Evolutionary conservation across 2,329 filamentous ascomycete species (phyloP), one percentile per base, ranked within the genome.

Genomic region (Penicillium sp.): DNA sequence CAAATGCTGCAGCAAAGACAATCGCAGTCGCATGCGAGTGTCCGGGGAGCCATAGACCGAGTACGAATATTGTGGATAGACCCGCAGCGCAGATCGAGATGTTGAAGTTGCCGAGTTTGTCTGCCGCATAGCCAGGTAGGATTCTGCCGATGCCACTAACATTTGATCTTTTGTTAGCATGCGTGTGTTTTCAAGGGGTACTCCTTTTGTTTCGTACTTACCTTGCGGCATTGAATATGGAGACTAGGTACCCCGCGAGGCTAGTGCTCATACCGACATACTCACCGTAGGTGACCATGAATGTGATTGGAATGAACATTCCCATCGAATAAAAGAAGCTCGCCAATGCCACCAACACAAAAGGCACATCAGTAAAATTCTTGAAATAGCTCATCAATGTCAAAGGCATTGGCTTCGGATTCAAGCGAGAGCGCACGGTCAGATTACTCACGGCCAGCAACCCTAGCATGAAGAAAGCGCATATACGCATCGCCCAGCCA

Each of bases 391-490:
- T 44, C 9, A 26, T 19, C 38, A 53, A 38, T 15, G 47, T 26
- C 26, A 53, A 9, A 13, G 31, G 45, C 15, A 46, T 51, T 9
- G 54, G 56, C 21, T 45, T 31, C 2, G 76, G 76, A 7, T 73
- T 68, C 51, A 76, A 70, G 29, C 72, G 79, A 6, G 83, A 83
- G 54, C 76, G 81, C 56, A 87, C 76, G 0, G 84, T 85, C 0
- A 84, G 71, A 23, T 77, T 75, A 30, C 84, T 83, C 63, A 89
- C 76, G 41, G 83, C 72, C 64, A 84, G 78, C 55, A 85, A 75
- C 61, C 80, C 83, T 66, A 90, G 81, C 66, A 90, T 86, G 50
- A 89, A 76, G 60, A 90, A 85, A n/a, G 85, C 75, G 23, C 75
- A 76, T 55, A 79, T 79, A n/a, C 84, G 78, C 78, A 87, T 84